phyloP scores from a whole-genome alignment of 2,329 filamentous ascomycete species.

The Immersiporthe knoxdaviesiana region DNA sequence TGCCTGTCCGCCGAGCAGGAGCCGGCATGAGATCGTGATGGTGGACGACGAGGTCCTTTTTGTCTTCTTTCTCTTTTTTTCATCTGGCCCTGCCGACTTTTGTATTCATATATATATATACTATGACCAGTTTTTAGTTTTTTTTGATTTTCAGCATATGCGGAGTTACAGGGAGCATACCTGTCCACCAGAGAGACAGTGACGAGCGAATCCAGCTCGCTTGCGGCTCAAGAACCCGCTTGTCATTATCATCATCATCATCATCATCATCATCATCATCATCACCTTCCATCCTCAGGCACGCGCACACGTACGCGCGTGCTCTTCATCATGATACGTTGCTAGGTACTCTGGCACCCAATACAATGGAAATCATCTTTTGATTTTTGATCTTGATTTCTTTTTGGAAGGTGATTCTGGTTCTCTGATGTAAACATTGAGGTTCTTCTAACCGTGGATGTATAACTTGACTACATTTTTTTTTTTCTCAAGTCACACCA shows the following conservation, averaged over 20 bases:
- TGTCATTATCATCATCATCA: not conserved
- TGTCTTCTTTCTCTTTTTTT: too few relatives aligned
- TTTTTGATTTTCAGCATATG: conserved; percentile 4
- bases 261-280: not conserved
- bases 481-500: too few relatives aligned
- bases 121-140: not conserved
- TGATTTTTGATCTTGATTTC: too few relatives aligned
- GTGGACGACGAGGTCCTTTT: too few relatives aligned
- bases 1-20: conserved; percentile 42
- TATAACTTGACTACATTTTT: not conserved
- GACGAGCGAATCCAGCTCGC: not conserved
- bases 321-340: not conserved
- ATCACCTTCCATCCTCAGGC: not conserved
- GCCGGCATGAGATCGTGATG: conserved; percentile 18
- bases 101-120: conserved; percentile 3
- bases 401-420: not conserved
- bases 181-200: not conserved
- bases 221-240: not conserved
- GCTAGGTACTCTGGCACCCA: not conserved
- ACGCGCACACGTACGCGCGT: not conserved
- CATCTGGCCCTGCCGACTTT: not conserved
- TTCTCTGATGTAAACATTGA: not conserved
- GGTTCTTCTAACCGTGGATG: too few relatives aligned
- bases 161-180: conserved; percentile 4
- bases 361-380: not conserved